A percentile compares a stretch with the other conserved stretches of the same genome.
Evolutionary conservation across 352 stramenopile genomes (phyloP).

Genomic region (Pythium folliculosum): DNA sequence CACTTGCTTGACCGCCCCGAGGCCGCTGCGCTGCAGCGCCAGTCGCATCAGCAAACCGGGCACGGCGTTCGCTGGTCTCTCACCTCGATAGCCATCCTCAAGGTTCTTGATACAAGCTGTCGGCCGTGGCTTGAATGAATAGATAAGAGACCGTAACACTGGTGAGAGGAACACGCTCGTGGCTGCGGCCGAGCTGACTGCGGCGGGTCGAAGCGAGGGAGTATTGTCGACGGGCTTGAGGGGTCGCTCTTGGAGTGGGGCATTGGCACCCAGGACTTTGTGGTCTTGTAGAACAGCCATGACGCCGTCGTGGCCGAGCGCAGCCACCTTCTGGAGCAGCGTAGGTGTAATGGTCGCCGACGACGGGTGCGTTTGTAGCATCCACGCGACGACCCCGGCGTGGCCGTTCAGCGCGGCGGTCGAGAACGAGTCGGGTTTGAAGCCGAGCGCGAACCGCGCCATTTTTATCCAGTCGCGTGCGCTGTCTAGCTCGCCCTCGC

Average conservation of each 20-base stretch:
- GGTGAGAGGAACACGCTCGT: background rate
- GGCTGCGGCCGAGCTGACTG: background rate
- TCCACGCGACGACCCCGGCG: background rate
- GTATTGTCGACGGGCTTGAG: background rate
- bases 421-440: slow-evolving; percentile 3
- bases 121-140: background rate
- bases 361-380: background rate
- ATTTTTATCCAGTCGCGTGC: background rate
- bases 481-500: background rate
- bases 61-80: background rate
- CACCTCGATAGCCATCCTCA: background rate
- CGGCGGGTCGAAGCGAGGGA: background rate
- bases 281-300: too few species aligned
- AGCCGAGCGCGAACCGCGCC: background rate
- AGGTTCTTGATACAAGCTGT: background rate
- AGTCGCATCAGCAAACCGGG: background rate
- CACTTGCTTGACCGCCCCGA: background rate
- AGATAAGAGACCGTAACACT: background rate
- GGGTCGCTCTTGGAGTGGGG: too few species aligned
- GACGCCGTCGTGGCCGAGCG: background rate
- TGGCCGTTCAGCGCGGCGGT: slow-evolving; percentile 3
- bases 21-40: background rate
- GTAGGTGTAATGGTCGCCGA: background rate
- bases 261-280: too few species aligned
- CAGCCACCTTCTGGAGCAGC: background rate